Percentiles rank a stretch among this genome's conserved stretches.
These are phyloP conservation scores for Clitoria ternatea DNA, from an alignment of 306 rosid species.

Conservation along the genomic window DNA sequence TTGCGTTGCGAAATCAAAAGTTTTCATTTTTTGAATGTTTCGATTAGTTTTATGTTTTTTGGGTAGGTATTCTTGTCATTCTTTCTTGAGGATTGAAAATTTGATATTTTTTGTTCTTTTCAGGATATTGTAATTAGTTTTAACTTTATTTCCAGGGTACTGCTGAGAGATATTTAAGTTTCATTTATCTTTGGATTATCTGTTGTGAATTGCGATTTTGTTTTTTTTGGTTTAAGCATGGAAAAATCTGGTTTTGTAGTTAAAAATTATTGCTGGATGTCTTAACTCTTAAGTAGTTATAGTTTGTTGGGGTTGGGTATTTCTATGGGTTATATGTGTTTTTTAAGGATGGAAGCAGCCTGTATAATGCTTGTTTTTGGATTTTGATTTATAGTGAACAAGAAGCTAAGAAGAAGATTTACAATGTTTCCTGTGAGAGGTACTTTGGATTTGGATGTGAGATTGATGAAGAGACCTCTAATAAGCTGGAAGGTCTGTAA, in stretches of 20 bases:
- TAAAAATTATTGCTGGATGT: too few relatives aligned
- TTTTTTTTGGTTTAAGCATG: not conserved
- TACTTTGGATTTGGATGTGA: slow-evolving; percentile 84
- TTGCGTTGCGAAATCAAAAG: not conserved
- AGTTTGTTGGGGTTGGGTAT: too few relatives aligned
- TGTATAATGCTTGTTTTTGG: not conserved
- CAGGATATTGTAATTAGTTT: too few relatives aligned
- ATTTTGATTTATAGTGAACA: slow-evolving; percentile 51
- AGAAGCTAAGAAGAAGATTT: slow-evolving; percentile 85
- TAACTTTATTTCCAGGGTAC: too few relatives aligned
- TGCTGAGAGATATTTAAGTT: too few relatives aligned
- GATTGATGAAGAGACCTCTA: slow-evolving; percentile 87
- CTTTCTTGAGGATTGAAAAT: too few relatives aligned
- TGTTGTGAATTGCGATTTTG: too few relatives aligned
- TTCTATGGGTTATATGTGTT: not conserved
- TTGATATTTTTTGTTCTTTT: too few relatives aligned
- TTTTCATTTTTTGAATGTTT: not conserved
- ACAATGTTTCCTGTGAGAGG: slow-evolving; percentile 79
- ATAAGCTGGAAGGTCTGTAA: slow-evolving; percentile 67
- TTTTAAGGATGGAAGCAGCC: not conserved
- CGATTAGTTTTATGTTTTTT: not conserved
- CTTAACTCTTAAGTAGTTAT: not conserved
- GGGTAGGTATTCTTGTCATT: not conserved
- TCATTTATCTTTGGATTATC: too few relatives aligned
- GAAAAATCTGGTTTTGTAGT: not conserved